Evolutionary conservation across 805 yeast genomes (phyloP).

Genomic region (Grigorovia yakushimaensis): DNA sequence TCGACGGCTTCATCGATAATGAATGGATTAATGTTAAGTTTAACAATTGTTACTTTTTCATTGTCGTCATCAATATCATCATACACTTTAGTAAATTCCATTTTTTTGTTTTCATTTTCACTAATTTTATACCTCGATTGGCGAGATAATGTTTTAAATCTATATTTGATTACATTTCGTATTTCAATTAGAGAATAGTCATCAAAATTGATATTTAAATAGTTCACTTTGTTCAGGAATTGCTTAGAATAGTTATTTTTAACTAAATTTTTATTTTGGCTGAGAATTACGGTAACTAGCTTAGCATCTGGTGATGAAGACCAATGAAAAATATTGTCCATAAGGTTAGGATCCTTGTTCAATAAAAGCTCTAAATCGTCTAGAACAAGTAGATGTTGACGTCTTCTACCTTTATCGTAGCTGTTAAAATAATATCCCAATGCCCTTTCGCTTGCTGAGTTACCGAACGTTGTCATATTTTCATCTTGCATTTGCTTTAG

Average conservation of each 20-base stretch:
- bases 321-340: conserved; percentile 97
- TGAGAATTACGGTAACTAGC: conserved; percentile 80
- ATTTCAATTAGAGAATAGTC: conserved; percentile 78
- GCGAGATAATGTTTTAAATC: conserved; percentile 44
- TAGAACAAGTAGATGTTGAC: conserved; percentile 57
- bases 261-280: conserved; percentile 93
- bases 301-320: conserved; percentile 72
- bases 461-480: conserved; percentile 33
- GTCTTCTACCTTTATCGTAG: conserved; percentile 24
- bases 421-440: conserved; percentile 60
- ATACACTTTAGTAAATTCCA: neutral
- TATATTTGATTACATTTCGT: conserved; percentile 56
- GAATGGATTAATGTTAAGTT: conserved; percentile 9
- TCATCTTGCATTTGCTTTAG: conserved; percentile 65
- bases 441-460: conserved; percentile 51
- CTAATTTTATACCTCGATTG: conserved; percentile 21
- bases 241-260: conserved; percentile 81
- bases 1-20: conserved; percentile 9
- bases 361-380: conserved; percentile 91
- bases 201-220: conserved; percentile 71
- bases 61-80: neutral
- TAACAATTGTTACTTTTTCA: conserved; percentile 22
- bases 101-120: conserved; percentile 8
- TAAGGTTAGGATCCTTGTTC: conserved; percentile 61
- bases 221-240: conserved; percentile 78